Base-by-base conservation (phyloP, 164 flowering plant genomes). In the Stephania cephalantha region DNA sequence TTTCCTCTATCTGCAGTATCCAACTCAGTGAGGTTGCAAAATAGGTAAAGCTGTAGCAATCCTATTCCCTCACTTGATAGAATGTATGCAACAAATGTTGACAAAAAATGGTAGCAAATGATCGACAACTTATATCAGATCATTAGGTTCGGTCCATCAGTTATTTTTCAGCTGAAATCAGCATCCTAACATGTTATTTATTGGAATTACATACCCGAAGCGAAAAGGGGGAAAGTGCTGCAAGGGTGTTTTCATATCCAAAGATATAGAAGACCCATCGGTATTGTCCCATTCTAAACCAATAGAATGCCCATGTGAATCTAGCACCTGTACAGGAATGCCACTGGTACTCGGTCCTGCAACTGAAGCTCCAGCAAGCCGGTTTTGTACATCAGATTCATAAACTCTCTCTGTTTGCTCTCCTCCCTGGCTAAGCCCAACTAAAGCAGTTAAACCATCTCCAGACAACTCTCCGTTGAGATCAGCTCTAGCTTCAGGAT, bases 201-300 rank as follows among this genome's bases (percentile, higher is more conserved):
- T 10, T 30, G 35, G 65, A 35, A 69, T 13, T 35, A 63, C 70
- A 76, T 80, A 96, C 99, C 97, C 98, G 83, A 96, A 96, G 68
- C 98, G 98, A 73, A 96, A 94, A 25, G 98, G 97, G 78, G 99
- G 99, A 77, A 96, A 96, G 79, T 90, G 95, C 74, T 88, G 89
- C 78, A 96, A 78, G 77, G 98, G 99, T 52, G 97, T 96, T 82
- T 89, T 96, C 88, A 89, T 72, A 82, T 96, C 99, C 88, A 96
- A 82, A 25, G 91, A 85, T 75, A 96, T 91, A 12, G 91, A 81
- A 74, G 91, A 85, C 79, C 85, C 82, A 77, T 80, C 84, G 15
- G 82, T 78, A 82, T 83, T 86, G 70, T 90, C 94, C 98, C 99
- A 94, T 73, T 90, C 94, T 42, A 87, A 74, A 70, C 88, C 91